A percentile compares a stretch with the other conserved stretches of the same genome.
These are phyloP conservation scores for Carex pumila DNA, from an alignment of 176 grass and related monocot species.

Conservation along the genomic window DNA sequence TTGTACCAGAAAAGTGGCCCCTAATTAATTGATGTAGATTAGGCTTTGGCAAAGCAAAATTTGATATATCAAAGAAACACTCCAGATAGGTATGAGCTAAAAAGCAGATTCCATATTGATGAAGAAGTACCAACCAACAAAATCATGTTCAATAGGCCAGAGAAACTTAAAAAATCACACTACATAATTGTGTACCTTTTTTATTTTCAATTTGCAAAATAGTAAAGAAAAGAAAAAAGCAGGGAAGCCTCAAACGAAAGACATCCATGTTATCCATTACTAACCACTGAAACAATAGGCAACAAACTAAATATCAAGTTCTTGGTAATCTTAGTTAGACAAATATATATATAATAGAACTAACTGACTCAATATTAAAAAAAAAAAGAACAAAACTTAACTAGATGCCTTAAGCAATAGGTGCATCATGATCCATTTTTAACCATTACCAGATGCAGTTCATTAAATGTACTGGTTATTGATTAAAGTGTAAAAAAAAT, in stretches of 20 bases:
- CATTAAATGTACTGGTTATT: neutral
- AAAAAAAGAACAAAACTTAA: no score
- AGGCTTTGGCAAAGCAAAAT: no score
- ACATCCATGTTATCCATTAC: neutral
- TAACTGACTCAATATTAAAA: no score
- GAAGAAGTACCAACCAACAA: neutral
- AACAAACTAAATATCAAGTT: neutral
- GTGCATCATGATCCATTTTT: neutral
- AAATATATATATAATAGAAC: neutral
- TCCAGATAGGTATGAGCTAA: no score
- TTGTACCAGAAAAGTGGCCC: no score
- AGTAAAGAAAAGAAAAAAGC: neutral
- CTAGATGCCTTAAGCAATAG: neutral
- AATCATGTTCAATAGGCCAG: neutral
- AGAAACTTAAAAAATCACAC: neutral
- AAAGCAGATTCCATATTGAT: no score
- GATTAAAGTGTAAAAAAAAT: no score
- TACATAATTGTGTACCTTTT: neutral
- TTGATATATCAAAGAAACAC: no score
- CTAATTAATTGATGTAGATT: no score
- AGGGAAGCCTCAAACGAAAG: neutral
- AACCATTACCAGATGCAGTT: neutral
- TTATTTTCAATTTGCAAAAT: neutral
- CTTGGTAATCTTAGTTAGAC: neutral
- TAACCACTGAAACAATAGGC: neutral